A percentile compares a stretch with the other conserved stretches of the same genome.
phyloP scores from a whole-genome alignment of 331 rosid species.

The Pyrus hybrid region DNA sequence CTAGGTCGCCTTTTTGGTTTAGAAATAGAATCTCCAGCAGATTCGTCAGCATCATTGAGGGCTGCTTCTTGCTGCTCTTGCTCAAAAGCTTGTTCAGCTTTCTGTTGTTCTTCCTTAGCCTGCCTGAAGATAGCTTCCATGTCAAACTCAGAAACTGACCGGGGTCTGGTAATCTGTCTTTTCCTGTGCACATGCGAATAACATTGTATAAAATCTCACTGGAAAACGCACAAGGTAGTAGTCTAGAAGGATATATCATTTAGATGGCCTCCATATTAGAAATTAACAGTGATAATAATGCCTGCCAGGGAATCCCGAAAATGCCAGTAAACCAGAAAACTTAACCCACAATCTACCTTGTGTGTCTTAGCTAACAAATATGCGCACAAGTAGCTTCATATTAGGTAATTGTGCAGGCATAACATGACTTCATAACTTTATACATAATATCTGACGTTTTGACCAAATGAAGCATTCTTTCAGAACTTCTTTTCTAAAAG shows the following conservation, averaged over 20 bases:
- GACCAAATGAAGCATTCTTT: not conserved
- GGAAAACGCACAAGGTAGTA: not conserved
- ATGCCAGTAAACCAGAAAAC: not conserved
- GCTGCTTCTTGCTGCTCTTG: constrained; percentile 42
- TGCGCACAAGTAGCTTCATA: not conserved
- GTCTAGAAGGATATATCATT: not conserved
- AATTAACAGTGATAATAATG: not conserved
- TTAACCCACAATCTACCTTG: not conserved
- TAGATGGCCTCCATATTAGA: not conserved
- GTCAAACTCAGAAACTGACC: constrained; percentile 56
- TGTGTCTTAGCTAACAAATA: not conserved
- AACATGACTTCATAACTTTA: not conserved
- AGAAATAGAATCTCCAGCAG: constrained; percentile 26
- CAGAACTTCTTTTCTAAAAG: not conserved
- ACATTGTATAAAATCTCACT: constrained; percentile 8
- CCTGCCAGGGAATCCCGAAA: not conserved
- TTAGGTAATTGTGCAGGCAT: not conserved
- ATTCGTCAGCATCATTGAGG: constrained; percentile 17
- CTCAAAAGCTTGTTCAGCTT: constrained; percentile 52
- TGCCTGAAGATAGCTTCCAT: constrained; percentile 63
- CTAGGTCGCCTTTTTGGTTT: constrained; percentile 32
- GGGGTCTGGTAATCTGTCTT: constrained; percentile 72
- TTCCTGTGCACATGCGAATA: constrained; percentile 41
- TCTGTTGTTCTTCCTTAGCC: constrained; percentile 76
- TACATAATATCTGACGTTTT: no score